Conservation (phyloP, 106 monocot genomes). For the Dendrobium nobile region DNA sequence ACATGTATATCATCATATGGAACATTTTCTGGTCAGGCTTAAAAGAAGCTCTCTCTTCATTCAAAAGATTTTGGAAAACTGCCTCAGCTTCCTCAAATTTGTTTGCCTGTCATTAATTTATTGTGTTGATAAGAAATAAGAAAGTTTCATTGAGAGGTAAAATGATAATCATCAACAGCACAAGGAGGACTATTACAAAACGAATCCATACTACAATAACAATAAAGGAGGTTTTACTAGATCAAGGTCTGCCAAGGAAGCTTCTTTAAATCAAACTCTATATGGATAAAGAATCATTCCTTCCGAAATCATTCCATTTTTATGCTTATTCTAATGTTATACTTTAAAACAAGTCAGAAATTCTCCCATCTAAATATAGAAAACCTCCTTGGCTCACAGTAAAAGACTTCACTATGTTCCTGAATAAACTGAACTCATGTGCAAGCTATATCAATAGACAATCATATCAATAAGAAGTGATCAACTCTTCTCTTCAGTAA, state of each 20-base stretch:
- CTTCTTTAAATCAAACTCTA: neutral
- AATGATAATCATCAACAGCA: neutral
- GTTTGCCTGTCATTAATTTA: constrained; percentile 45
- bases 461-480: neutral
- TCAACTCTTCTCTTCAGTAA: neutral
- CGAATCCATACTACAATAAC: neutral
- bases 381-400: neutral
- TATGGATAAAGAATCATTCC: neutral
- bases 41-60: constrained; percentile 56
- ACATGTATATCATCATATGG: constrained; percentile 99
- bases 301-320: neutral
- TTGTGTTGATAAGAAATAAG: neutral
- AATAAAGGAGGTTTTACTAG: neutral
- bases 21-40: constrained; percentile 99
- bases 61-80: constrained; percentile 66
- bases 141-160: neutral
- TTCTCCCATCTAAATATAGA: neutral
- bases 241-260: neutral
- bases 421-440: neutral
- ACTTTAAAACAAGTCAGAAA: neutral
- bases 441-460: neutral
- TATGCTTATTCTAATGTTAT: neutral
- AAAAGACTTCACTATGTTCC: neutral
- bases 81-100: constrained; percentile 71
- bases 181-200: neutral